Percentiles rank a stretch among this genome's conserved stretches.
These are phyloP conservation scores for Fomitopsis schrenkii DNA, from an alignment of 1,284 basidiomycete genomes.

Conservation along the genomic window DNA sequence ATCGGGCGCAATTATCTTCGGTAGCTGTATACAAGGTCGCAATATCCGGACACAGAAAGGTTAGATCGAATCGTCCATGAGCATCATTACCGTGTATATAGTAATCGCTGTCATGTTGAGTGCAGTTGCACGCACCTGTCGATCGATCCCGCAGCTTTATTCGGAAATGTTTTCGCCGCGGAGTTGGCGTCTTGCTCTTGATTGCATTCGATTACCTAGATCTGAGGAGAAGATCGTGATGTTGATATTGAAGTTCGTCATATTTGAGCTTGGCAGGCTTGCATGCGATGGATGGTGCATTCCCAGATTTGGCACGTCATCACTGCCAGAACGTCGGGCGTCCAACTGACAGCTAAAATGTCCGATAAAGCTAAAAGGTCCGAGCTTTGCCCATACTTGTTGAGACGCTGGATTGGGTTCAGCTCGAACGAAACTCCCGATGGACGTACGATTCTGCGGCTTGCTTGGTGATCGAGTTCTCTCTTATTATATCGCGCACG, in stretches of 20 bases:
- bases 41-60: too few relatives aligned
- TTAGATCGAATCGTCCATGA: too few relatives aligned
- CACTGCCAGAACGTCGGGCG: not conserved
- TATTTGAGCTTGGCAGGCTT: not conserved
- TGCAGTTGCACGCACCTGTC: not conserved
- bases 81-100: too few relatives aligned
- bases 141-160: not conserved
- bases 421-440: too few relatives aligned
- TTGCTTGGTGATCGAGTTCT: too few relatives aligned
- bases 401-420: too few relatives aligned
- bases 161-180: not conserved
- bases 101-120: not conserved
- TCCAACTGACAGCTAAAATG: too few relatives aligned
- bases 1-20: too few relatives aligned
- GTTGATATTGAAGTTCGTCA: not conserved
- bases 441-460: too few relatives aligned
- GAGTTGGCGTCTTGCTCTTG: not conserved
- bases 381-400: too few relatives aligned
- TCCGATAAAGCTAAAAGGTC: not conserved
- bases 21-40: too few relatives aligned
- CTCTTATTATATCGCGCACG: too few relatives aligned
- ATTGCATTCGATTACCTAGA: not conserved
- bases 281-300: not conserved
- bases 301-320: not conserved
- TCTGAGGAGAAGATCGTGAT: not conserved